These are phyloP conservation scores for Pestalotiopsis sp. DNA, from an alignment of 2,329 filamentous ascomycete species.

Conservation along the genomic window DNA sequence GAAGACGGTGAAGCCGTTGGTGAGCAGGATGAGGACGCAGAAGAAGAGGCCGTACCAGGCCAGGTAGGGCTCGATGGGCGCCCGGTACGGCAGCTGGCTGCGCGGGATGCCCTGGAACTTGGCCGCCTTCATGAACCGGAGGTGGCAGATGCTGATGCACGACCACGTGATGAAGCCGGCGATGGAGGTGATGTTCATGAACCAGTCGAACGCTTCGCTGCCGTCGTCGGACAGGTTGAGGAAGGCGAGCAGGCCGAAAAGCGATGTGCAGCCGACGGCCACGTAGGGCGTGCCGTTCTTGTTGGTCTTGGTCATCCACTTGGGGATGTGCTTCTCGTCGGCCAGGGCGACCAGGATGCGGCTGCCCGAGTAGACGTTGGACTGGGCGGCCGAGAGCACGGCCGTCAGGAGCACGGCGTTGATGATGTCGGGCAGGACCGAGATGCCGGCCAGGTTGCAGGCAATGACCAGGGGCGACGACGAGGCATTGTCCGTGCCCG, in stretches of 20 bases:
- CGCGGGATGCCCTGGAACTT: constrained; percentile 58
- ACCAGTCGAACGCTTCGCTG: constrained; percentile 68
- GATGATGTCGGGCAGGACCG: constrained; percentile 68
- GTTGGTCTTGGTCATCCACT: constrained; percentile 61
- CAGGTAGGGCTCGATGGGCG: constrained; percentile 64
- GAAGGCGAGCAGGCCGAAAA: constrained; percentile 66
- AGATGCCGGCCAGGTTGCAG: constrained; percentile 62
- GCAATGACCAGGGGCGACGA: constrained; percentile 68
- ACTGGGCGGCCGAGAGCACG: constrained; percentile 77
- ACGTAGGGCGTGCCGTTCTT: constrained; percentile 62
- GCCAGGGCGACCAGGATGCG: constrained; percentile 70
- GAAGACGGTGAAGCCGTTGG: constrained; percentile 70
- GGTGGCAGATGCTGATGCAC: constrained; percentile 64
- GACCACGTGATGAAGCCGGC: constrained; percentile 73
- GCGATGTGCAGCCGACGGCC: constrained; percentile 57
- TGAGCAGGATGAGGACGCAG: constrained; percentile 64
- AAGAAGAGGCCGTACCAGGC: constrained; percentile 69
- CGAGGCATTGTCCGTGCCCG: constrained; percentile 54
- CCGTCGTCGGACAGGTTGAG: constrained; percentile 64
- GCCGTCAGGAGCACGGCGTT: constrained; percentile 79
- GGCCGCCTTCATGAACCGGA: constrained; percentile 66
- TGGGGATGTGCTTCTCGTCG: constrained; percentile 63
- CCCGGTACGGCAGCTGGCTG: constrained; percentile 59
- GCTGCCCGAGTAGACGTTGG: constrained; percentile 73
- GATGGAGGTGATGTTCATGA: constrained; percentile 70